A percentile compares a stretch with the other conserved stretches of the same genome.
Conservation (phyloP, 2,329 filamentous ascomycete species). For the Ceratocystis eucalypticola region DNA sequence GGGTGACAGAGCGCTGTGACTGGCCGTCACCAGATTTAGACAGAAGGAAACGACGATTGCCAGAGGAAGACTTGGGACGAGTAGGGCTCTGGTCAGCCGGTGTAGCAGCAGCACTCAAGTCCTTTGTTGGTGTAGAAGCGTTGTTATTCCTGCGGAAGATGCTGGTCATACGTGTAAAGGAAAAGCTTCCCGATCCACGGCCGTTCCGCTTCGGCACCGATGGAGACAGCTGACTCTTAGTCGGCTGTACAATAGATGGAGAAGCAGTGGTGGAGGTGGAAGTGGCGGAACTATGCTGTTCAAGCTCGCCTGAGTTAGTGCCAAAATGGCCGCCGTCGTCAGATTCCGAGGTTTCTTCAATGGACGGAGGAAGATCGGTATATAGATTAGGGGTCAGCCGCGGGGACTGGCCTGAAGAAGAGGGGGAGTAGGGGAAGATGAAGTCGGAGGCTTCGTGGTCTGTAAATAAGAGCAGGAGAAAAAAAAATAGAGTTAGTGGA, state of each 20-base stretch:
- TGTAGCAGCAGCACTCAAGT: background rate
- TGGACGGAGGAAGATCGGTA: constrained; percentile 13
- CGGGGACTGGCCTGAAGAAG: constrained; percentile 10
- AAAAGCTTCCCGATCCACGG: constrained; percentile 7
- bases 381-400: background rate
- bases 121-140: constrained; percentile 1
- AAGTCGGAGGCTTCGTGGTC: constrained; percentile 7
- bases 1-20: constrained; percentile 36
- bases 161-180: constrained; percentile 10
- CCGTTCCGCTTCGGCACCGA: background rate
- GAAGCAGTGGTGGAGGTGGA: constrained; percentile 12
- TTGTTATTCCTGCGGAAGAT: background rate
- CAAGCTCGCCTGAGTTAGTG: constrained; percentile 13
- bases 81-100: background rate
- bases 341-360: constrained; percentile 16
- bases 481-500: constrained; percentile 5
- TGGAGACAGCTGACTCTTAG: constrained; percentile 4
- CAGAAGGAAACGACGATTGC: constrained; percentile 34
- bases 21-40: constrained; percentile 30
- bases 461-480: constrained; percentile 10
- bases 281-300: constrained; percentile 16
- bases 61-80: constrained; percentile 6
- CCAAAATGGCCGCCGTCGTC: constrained; percentile 5
- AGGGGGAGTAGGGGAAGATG: constrained; percentile 8
- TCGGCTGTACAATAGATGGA: background rate